phyloP scores from a whole-genome alignment of 495 filamentous ascomycete species.

The Stereocaulon alpinum region DNA sequence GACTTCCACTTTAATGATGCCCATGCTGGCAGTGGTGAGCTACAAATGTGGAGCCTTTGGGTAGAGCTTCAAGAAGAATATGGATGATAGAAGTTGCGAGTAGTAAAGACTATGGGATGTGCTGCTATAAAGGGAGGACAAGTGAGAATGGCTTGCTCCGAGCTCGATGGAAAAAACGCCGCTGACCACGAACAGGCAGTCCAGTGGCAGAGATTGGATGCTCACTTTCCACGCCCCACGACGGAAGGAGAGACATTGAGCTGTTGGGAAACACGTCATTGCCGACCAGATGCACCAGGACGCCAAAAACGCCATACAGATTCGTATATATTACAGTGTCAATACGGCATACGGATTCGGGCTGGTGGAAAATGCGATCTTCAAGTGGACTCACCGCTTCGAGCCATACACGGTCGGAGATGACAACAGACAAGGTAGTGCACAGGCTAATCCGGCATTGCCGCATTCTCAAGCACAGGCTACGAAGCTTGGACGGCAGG shows the following conservation, averaged over 20 bases:
- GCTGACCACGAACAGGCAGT: background rate
- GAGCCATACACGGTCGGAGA: background rate
- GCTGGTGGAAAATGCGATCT: background rate
- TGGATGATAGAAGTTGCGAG: background rate
- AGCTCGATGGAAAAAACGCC: background rate
- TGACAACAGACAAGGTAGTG: background rate
- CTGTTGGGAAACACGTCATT: conserved; percentile 3
- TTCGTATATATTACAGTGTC: background rate
- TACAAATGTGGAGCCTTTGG: background rate
- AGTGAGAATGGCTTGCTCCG: background rate
- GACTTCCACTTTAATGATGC: conserved; percentile 9
- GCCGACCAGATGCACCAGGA: background rate
- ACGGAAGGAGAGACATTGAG: background rate
- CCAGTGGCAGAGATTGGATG: background rate
- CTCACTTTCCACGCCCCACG: background rate
- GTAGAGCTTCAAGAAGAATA: background rate
- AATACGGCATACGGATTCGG: background rate
- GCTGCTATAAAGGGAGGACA: background rate
- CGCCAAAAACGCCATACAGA: too few relatives aligned
- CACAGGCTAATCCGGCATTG: background rate
- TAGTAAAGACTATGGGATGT: background rate
- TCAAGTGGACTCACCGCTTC: background rate
- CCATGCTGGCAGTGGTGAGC: conserved; percentile 7
- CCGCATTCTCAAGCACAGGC: background rate
- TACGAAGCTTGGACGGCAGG: background rate